A percentile compares a stretch with the other conserved stretches of the same genome.
phyloP scores from a whole-genome alignment of 768 basidiomycete species.

The Amanita thiersii region DNA sequence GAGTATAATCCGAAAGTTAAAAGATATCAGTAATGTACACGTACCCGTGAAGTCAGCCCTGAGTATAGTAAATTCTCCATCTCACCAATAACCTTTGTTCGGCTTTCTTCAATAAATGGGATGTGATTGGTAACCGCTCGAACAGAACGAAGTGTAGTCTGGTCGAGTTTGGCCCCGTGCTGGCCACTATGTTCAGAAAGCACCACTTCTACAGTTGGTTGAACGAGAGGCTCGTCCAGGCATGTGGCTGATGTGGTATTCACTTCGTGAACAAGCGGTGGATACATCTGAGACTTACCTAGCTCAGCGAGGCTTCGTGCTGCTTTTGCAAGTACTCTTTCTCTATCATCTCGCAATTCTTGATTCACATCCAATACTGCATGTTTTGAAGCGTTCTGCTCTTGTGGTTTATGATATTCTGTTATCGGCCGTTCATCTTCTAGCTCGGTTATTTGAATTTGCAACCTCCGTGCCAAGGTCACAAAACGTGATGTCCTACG shows the following conservation, averaged over 20 bases:
- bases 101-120: constrained; percentile 64
- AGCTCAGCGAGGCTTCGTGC: constrained; percentile 93
- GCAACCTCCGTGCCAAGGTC: constrained; percentile 71
- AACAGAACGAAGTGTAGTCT: constrained; percentile 55
- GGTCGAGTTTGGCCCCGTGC: background rate
- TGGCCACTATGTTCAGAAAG: too few species aligned
- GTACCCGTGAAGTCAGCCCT: constrained; percentile 70
- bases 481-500: constrained; percentile 82
- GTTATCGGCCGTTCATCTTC: constrained; percentile 16
- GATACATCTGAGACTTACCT: constrained; percentile 37
- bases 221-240: constrained; percentile 31
- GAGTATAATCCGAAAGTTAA: background rate
- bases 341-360: constrained; percentile 69
- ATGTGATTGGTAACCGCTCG: constrained; percentile 63
- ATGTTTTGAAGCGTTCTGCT: constrained; percentile 11
- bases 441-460: constrained; percentile 79
- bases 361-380: constrained; percentile 15
- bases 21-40: constrained; percentile 17
- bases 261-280: background rate
- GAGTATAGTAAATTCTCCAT: constrained; percentile 89
- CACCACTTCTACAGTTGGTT: too few species aligned
- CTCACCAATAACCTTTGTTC: constrained; percentile 62
- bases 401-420: background rate
- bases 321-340: constrained; percentile 85
- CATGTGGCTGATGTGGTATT: constrained; percentile 33